These are phyloP conservation scores for Leccinum olivaceopallidum DNA, from an alignment of 768 basidiomycete genomes.

Conservation along the genomic window DNA sequence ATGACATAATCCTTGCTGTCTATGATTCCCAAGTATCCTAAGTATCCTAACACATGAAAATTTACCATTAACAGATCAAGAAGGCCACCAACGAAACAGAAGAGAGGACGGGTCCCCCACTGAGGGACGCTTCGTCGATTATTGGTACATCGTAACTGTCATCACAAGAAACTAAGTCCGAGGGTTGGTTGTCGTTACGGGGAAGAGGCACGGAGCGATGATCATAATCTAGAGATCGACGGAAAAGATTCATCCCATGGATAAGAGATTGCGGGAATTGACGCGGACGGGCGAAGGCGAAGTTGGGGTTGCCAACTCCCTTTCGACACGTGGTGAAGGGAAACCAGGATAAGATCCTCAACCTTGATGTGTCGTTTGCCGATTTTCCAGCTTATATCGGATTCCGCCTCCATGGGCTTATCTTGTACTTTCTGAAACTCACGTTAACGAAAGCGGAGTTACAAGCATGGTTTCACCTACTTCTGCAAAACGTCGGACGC, in stretches of 20 bases:
- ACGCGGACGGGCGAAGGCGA: slow-evolving; percentile 39
- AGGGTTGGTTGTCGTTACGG: not conserved
- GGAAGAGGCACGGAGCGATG: not conserved
- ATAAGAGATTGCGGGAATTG: not conserved
- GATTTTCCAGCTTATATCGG: slow-evolving; percentile 63
- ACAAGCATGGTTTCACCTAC: slow-evolving; percentile 35
- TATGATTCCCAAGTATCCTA: not conserved
- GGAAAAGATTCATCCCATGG: slow-evolving; percentile 5
- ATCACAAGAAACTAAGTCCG: not conserved
- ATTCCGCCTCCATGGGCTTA: slow-evolving; percentile 62
- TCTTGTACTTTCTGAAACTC: slow-evolving; percentile 46
- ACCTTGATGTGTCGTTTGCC: slow-evolving; percentile 55
- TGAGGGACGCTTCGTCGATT: not conserved
- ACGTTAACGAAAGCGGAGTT: slow-evolving; percentile 7
- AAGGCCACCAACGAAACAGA: not conserved
- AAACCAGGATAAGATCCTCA: slow-evolving; percentile 71
- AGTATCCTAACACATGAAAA: not conserved
- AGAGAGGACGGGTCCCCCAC: not conserved
- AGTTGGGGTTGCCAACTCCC: slow-evolving; percentile 84
- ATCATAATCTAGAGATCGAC: slow-evolving; percentile 2
- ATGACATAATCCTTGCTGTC: not conserved
- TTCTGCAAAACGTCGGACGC: slow-evolving; percentile 65
- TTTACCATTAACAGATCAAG: not conserved
- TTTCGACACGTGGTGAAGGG: slow-evolving; percentile 80
- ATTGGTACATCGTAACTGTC: not conserved